These are phyloP conservation scores for Protomyces arabidopsidicola DNA, from an alignment of 1,139 yeast species.

Conservation along the genomic window DNA sequence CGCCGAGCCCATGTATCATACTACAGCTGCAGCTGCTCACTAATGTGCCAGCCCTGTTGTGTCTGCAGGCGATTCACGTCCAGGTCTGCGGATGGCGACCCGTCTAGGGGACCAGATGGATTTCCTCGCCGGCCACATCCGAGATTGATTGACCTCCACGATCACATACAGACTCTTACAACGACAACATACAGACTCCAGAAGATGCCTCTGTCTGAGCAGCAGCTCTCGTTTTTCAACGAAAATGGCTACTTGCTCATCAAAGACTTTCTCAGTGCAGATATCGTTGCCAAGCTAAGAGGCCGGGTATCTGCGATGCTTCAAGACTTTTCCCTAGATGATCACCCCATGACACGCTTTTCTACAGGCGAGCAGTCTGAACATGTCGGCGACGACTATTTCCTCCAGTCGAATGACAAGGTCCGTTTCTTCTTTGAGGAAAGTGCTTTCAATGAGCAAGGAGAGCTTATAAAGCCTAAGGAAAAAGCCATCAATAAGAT, in stretches of 20 bases:
- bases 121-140: too few relatives aligned
- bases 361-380: conserved; percentile 50
- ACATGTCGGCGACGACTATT: conserved; percentile 72
- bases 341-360: conserved; percentile 71
- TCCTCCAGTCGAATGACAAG: conserved; percentile 64
- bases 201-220: conserved; percentile 28
- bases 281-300: conserved; percentile 45
- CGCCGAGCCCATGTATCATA: conserved; percentile 14
- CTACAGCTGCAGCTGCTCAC: too few relatives aligned
- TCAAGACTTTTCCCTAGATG: conserved; percentile 48
- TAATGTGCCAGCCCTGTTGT: too few relatives aligned
- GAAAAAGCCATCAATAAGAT: conserved; percentile 65
- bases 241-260: conserved; percentile 62
- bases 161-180: too few relatives aligned
- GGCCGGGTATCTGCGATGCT: conserved; percentile 48
- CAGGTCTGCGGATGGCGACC: too few relatives aligned
- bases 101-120: not conserved
- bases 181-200: not conserved
- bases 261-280: conserved; percentile 50
- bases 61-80: too few relatives aligned
- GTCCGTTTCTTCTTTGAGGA: conserved; percentile 67
- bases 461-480: conserved; percentile 52
- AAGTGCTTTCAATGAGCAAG: conserved; percentile 58
- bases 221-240: conserved; percentile 43
- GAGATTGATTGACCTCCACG: too few relatives aligned